A percentile compares a stretch with the other conserved stretches of the same genome.
Evolutionary conservation across 2,329 filamentous ascomycete genomes (phyloP).

Genomic region (Lomentospora prolificans): DNA sequence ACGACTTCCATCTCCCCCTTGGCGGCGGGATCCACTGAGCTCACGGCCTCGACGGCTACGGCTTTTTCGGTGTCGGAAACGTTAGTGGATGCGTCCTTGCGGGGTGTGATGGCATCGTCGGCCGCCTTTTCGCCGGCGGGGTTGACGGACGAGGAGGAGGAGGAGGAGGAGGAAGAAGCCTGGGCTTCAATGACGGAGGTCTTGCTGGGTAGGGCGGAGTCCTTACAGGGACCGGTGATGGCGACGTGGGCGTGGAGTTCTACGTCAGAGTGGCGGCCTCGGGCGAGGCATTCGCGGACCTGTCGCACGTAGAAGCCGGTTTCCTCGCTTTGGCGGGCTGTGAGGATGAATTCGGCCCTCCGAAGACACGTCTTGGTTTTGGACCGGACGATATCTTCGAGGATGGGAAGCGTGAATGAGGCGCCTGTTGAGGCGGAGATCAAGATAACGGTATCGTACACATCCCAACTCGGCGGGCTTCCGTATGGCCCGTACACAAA

Average conservation of each 20-base stretch:
- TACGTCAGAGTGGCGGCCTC: constrained; percentile 29
- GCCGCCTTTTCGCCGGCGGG: constrained; percentile 2
- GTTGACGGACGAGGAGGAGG: neutral
- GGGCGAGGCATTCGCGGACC: constrained; percentile 33
- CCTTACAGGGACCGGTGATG: constrained; percentile 29
- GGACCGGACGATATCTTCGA: constrained; percentile 41
- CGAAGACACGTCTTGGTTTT: constrained; percentile 35
- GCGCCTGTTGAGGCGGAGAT: constrained; percentile 55
- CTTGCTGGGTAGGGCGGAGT: neutral
- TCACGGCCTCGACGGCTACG: neutral
- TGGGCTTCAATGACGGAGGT: neutral
- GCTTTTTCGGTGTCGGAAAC: constrained; percentile 7
- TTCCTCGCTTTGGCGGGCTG: constrained; percentile 42
- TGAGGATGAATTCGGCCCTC: constrained; percentile 42
- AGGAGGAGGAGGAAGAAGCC: no score
- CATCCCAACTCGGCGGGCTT: constrained; percentile 42
- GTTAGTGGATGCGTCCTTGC: constrained; percentile 1
- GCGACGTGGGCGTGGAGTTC: constrained; percentile 43
- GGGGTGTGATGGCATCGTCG: neutral
- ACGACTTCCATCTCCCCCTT: constrained; percentile 21
- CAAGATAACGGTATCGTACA: constrained; percentile 49
- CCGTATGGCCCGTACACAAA: constrained; percentile 50
- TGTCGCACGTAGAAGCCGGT: constrained; percentile 45
- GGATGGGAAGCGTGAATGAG: constrained; percentile 49
- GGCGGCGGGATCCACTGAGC: neutral